A percentile compares a stretch with the other conserved stretches of the same genome.
Conservation (phyloP, 306 rosid genomes). For the Carpinus fangiana region DNA sequence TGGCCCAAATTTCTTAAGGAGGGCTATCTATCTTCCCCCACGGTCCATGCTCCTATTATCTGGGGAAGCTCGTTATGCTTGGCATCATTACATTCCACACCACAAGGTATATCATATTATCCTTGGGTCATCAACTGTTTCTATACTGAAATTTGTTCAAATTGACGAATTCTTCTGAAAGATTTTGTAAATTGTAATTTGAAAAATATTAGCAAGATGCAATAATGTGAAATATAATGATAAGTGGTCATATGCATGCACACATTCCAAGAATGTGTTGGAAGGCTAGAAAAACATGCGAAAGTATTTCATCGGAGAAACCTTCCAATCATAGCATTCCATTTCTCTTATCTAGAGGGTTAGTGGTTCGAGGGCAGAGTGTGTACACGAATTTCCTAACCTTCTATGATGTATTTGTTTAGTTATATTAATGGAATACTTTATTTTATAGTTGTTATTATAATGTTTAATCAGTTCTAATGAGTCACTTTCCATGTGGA, state of each 20-base stretch:
- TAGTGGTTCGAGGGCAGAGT: not conserved
- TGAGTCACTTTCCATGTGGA: not conserved
- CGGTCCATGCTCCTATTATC: conserved; percentile 77
- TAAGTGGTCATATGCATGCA: not conserved
- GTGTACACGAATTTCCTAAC: not conserved
- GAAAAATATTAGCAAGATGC: not conserved
- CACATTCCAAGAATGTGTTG: not conserved
- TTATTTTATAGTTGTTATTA: not conserved
- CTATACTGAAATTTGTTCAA: not conserved
- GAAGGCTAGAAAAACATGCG: not conserved
- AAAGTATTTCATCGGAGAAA: not conserved
- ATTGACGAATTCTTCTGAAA: not conserved
- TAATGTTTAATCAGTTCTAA: not conserved
- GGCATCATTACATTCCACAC: conserved; percentile 94
- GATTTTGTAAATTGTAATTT: not conserved
- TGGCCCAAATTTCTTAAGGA: conserved; percentile 55
- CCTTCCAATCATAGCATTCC: not conserved
- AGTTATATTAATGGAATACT: not conserved
- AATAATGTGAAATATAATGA: not conserved
- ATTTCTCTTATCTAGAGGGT: not conserved
- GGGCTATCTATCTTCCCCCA: conserved; percentile 74
- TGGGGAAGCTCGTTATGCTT: conserved; percentile 88
- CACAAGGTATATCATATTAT: conserved; percentile 59
- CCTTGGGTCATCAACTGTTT: not conserved
- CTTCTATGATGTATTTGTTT: not conserved